Evolutionary conservation across 1,284 basidiomycete species (phyloP).

Genomic region (Schizophyllum commune): DNA sequence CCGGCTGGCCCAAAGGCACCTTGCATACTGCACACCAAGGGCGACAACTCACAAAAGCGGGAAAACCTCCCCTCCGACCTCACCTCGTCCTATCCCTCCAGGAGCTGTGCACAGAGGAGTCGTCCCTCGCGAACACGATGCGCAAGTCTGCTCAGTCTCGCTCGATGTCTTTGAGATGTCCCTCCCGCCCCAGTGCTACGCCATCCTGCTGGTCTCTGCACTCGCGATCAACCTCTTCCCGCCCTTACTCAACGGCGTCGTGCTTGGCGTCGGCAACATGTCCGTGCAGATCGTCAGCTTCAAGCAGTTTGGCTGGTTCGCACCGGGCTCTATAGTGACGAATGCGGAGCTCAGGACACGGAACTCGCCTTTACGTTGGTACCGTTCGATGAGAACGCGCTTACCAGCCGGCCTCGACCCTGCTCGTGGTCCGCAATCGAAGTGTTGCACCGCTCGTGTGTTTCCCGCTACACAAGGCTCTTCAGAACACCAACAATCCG

Average conservation of each 20-base stretch:
- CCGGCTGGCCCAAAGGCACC: background rate
- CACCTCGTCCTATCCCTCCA: conserved; percentile 69
- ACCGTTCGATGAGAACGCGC: background rate
- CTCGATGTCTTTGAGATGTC: conserved; percentile 72
- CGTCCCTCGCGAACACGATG: conserved; percentile 18
- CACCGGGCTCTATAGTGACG: conserved; percentile 25
- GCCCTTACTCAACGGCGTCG: conserved; percentile 95
- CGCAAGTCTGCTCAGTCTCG: conserved; percentile 45
- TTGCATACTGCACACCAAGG: conserved; percentile 10
- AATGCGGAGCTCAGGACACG: conserved; percentile 21
- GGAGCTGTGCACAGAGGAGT: conserved; percentile 42
- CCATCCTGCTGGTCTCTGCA: conserved; percentile 71
- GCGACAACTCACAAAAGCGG: conserved; percentile 57
- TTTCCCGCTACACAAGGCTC: conserved; percentile 90
- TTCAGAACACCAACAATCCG: conserved; percentile 85
- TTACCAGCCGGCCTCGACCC: no score
- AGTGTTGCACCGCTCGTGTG: no score
- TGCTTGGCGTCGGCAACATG: conserved; percentile 97
- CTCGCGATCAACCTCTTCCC: conserved; percentile 88
- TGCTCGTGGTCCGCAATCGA: no score
- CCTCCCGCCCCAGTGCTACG: conserved; percentile 55
- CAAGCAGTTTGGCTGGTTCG: conserved; percentile 47
- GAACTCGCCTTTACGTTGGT: conserved; percentile 1
- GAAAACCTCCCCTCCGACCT: conserved; percentile 57
- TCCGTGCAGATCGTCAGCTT: conserved; percentile 85